Conservation (phyloP, 495 filamentous ascomycete genomes). For the Podospora pseudopauciseta region DNA sequence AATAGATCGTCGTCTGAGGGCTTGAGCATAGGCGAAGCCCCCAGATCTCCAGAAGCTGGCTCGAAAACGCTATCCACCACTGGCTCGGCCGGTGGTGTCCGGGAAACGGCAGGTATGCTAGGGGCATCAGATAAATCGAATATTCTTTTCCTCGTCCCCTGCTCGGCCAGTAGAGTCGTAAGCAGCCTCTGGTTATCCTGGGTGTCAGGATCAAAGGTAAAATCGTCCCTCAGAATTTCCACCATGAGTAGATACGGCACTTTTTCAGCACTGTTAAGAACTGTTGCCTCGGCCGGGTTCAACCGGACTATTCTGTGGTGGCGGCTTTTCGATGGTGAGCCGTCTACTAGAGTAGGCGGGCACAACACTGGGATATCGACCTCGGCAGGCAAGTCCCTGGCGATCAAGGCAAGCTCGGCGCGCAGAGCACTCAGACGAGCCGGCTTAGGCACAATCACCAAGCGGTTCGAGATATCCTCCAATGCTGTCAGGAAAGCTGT, state of each 20-base stretch:
- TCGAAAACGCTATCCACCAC: conserved; percentile 71
- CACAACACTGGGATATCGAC: conserved; percentile 74
- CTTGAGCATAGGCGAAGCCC: conserved; percentile 61
- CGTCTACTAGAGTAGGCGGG: conserved; percentile 62
- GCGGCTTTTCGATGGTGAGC: conserved; percentile 57
- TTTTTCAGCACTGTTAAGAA: conserved; percentile 73
- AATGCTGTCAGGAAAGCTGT: conserved; percentile 69
- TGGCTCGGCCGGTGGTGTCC: conserved; percentile 31
- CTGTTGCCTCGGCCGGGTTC: conserved; percentile 73
- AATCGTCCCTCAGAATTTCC: conserved; percentile 69
- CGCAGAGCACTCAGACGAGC: conserved; percentile 71
- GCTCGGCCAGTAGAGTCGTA: conserved; percentile 56
- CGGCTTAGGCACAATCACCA: conserved; percentile 69
- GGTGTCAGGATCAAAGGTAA: conserved; percentile 67
- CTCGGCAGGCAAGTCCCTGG: conserved; percentile 68
- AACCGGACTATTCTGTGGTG: conserved; percentile 73
- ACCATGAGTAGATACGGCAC: conserved; percentile 76
- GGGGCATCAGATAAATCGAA: conserved; percentile 58
- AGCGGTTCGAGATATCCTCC: conserved; percentile 71
- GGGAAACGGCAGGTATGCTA: conserved; percentile 32
- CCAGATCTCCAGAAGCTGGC: conserved; percentile 65
- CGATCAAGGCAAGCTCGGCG: conserved; percentile 69
- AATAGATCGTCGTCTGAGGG: conserved; percentile 42
- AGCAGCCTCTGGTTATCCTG: conserved; percentile 61
- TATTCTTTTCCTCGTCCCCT: conserved; percentile 57